Base-by-base conservation (phyloP, 2,329 filamentous ascomycete genomes). In the Fusarium incarnatum region DNA sequence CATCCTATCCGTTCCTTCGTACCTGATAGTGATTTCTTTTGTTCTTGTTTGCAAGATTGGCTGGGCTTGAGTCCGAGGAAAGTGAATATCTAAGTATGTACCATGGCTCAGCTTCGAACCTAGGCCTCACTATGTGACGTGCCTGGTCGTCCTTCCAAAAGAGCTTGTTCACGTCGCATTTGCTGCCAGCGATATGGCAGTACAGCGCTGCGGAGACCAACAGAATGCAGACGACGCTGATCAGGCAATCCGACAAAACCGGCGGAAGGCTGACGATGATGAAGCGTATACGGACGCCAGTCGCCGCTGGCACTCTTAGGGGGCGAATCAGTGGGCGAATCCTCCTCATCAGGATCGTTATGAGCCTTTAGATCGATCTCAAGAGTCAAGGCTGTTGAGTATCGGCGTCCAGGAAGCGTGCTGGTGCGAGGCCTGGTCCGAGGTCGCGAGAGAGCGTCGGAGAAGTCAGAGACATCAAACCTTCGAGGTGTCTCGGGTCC, bases 131-230 rank as follows among this genome's bases (percentile, higher is more conserved):
- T 75, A 40, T 75, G 70, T 27, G 73, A 76, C 16, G 73, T 76
- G 28, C 59, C 54, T 6, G 73, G 73, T 4, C 73, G 72, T n/a
- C 68, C 72, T 37, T 64, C 73, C 67, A 57, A 73, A 46, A 64
- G 50, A 4, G 70, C 71, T 46, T 71, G 64, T 15, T 74, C 70
- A 6, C 59, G 61, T 15, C 64, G 71, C 62, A 73, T 50, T 18
- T 64, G 64, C 27, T 74, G 73, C 70, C 65, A 75, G n/a, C 72
- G 74, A 27, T 75, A 76, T 18, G 75, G 75, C 42, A 76, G 37
- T 11, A 76, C 65, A 23, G 75, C 74, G 45, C 68, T 72, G 40
- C 74, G 75, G 27, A 76, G 71, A 23, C 74, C 75, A 42, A 76
- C 61, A 42, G 70, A 73, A 28, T 72, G 64, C n/a, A 75, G 63